A percentile compares a stretch with the other conserved stretches of the same genome.
Evolutionary conservation across 768 basidiomycete genomes (phyloP).

Genomic region (Tylopilus balloui): DNA sequence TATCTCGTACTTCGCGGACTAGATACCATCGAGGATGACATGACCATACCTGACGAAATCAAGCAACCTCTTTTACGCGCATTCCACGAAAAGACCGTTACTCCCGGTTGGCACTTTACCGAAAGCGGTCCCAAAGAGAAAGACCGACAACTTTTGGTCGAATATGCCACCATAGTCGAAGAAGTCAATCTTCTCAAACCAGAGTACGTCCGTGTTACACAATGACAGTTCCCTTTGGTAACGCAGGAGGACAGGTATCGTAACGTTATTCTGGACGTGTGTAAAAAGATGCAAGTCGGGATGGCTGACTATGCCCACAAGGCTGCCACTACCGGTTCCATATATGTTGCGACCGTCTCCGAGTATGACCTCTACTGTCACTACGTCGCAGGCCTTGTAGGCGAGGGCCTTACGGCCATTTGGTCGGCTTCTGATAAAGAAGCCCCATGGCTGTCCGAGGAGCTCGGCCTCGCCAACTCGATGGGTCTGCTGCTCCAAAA

Average conservation of each 20-base stretch:
- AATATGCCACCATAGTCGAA: slow-evolving; percentile 75
- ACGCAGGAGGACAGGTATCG: slow-evolving; percentile 49
- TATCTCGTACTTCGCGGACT: slow-evolving; percentile 90
- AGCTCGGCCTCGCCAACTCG: slow-evolving; percentile 86
- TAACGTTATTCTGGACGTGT: slow-evolving; percentile 76
- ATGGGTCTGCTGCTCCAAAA: slow-evolving; percentile 97
- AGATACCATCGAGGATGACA: slow-evolving; percentile 99
- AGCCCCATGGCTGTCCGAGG: slow-evolving; percentile 61
- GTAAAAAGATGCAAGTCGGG: slow-evolving; percentile 82
- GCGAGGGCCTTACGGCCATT: slow-evolving; percentile 87
- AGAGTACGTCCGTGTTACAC: slow-evolving; percentile 38
- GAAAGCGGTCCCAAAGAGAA: slow-evolving; percentile 84
- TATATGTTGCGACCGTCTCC: slow-evolving; percentile 67
- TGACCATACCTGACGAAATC: slow-evolving; percentile 82
- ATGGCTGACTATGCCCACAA: slow-evolving; percentile 96
- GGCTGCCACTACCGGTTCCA: slow-evolving; percentile 63
- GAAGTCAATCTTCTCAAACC: slow-evolving; percentile 71
- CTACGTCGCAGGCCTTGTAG: slow-evolving; percentile 96
- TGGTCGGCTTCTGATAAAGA: slow-evolving; percentile 87
- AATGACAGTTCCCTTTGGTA: not conserved
- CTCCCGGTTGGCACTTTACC: slow-evolving; percentile 82
- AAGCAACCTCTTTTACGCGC: slow-evolving; percentile 84
- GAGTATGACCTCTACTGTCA: slow-evolving; percentile 99
- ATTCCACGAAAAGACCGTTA: slow-evolving; percentile 75
- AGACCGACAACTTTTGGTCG: slow-evolving; percentile 78